Conservation (phyloP, 345 rosid genomes). For the Mercurialis annua region DNA sequence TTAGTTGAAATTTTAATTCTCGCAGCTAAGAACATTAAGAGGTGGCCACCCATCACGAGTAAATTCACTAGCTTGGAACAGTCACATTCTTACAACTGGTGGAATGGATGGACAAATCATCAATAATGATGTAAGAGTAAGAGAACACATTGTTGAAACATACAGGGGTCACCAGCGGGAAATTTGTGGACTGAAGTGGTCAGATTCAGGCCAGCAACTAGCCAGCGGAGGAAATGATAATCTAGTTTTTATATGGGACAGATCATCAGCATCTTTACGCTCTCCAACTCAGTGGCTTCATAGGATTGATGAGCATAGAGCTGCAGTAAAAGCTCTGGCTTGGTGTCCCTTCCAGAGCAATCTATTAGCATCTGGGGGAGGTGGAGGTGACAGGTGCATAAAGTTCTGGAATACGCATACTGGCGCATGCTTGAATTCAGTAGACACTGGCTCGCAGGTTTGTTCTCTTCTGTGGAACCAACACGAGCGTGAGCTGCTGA, state of each 20-base stretch:
- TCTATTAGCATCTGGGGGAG: slow-evolving; percentile 36
- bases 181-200: slow-evolving; percentile 9
- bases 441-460: slow-evolving; percentile 44
- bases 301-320: slow-evolving; percentile 42
- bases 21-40: slow-evolving; percentile 25
- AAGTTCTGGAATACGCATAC: slow-evolving; percentile 26
- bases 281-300: slow-evolving; percentile 49
- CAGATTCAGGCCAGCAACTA: slow-evolving; percentile 8
- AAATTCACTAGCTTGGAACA: slow-evolving; percentile 22
- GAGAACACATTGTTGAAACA: slow-evolving; percentile 36
- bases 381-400: slow-evolving; percentile 15
- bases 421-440: slow-evolving; percentile 22
- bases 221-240: slow-evolving; percentile 30
- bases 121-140: slow-evolving; percentile 46
- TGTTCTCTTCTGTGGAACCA: slow-evolving; percentile 47
- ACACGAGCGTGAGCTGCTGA: slow-evolving; percentile 46
- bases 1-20: neutral
- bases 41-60: slow-evolving; percentile 33
- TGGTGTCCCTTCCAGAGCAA: slow-evolving; percentile 59
- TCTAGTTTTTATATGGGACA: slow-evolving; percentile 47
- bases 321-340: slow-evolving; percentile 56
- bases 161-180: slow-evolving; percentile 8
- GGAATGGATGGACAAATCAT: slow-evolving; percentile 44
- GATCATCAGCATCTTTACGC: slow-evolving; percentile 38
- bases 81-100: slow-evolving; percentile 33